These are phyloP conservation scores for Euphorbia pulcherrima DNA, from an alignment of 345 rosid genomes.

Conservation along the genomic window DNA sequence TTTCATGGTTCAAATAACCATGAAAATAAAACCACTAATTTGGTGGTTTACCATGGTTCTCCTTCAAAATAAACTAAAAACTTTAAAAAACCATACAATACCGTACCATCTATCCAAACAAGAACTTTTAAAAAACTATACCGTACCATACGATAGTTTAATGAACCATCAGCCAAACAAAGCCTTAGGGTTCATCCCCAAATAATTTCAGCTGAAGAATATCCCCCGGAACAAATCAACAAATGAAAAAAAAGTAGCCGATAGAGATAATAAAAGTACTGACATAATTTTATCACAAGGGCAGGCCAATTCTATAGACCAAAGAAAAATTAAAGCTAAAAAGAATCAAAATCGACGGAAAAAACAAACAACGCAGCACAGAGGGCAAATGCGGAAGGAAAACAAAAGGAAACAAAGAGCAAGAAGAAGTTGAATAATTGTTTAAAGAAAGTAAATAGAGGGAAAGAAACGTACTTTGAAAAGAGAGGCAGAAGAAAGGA, in stretches of 20 bases:
- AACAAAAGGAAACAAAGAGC: not conserved
- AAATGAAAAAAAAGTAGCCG: not conserved
- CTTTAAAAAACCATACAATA: too few species aligned
- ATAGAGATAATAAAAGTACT: not conserved
- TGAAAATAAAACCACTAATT: too few species aligned
- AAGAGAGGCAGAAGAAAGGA: slow-evolving; percentile 31
- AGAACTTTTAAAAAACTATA: too few species aligned
- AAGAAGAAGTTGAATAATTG: not conserved
- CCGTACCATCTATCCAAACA: too few species aligned
- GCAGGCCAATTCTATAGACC: not conserved
- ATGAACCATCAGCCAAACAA: too few species aligned
- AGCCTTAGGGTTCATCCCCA: not conserved
- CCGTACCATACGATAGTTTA: too few species aligned
- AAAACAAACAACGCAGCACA: not conserved
- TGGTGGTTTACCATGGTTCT: too few species aligned
- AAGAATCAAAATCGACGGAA: not conserved
- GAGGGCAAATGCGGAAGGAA: not conserved
- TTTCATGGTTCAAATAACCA: too few species aligned
- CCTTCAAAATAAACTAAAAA: too few species aligned
- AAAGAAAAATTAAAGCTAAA: not conserved
- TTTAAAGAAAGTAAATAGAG: not conserved
- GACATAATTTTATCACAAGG: not conserved
- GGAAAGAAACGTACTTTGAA: slow-evolving; percentile 35
- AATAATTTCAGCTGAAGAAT: not conserved
- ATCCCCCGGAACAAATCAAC: not conserved